Percentiles rank a stretch among this genome's conserved stretches.
Evolutionary conservation across 2,329 filamentous ascomycete species (phyloP).

Genomic region (Ascochyta fabae): DNA sequence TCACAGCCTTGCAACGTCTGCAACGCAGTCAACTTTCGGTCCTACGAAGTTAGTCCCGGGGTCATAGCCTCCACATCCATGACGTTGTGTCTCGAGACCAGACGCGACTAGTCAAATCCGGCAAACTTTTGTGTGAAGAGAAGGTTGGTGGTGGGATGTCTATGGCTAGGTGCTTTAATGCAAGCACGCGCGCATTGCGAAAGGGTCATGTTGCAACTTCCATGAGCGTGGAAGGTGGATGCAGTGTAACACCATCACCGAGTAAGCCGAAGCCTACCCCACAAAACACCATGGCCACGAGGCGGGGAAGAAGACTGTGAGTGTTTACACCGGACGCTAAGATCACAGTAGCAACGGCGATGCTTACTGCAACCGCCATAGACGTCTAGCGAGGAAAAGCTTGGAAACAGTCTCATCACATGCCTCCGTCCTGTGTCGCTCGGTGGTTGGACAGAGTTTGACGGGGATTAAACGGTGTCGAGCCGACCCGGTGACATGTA

Average conservation of each 20-base stretch:
- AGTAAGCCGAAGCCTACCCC: constrained; percentile 7
- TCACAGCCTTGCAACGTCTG: not conserved
- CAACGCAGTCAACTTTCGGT: not conserved
- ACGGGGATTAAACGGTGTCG: constrained; percentile 30
- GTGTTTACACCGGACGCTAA: constrained; percentile 7
- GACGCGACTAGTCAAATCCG: constrained; percentile 3
- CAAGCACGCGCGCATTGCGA: constrained; percentile 14
- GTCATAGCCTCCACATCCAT: constrained; percentile 3
- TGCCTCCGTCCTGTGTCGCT: constrained; percentile 27
- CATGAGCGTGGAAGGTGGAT: constrained; percentile 1
- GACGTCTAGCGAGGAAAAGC: not conserved
- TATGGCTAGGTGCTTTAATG: constrained; percentile 1
- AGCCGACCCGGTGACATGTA: constrained; percentile 42
- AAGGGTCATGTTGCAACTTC: constrained; percentile 7
- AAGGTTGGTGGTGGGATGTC: constrained; percentile 1
- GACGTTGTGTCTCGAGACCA: constrained; percentile 8
- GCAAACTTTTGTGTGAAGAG: not conserved
- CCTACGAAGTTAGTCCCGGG: not conserved
- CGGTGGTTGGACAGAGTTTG: constrained; percentile 24
- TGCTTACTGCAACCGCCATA: constrained; percentile 6
- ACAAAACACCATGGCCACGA: constrained; percentile 21
- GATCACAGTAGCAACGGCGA: constrained; percentile 5
- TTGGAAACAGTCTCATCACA: constrained; percentile 30
- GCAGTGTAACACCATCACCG: constrained; percentile 12
- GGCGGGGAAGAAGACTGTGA: constrained; percentile 4